Evolutionary conservation across 2,329 filamentous ascomycete genomes (phyloP), one percentile per base, ranked within the genome.

Genomic region (Xylaria sp.): DNA sequence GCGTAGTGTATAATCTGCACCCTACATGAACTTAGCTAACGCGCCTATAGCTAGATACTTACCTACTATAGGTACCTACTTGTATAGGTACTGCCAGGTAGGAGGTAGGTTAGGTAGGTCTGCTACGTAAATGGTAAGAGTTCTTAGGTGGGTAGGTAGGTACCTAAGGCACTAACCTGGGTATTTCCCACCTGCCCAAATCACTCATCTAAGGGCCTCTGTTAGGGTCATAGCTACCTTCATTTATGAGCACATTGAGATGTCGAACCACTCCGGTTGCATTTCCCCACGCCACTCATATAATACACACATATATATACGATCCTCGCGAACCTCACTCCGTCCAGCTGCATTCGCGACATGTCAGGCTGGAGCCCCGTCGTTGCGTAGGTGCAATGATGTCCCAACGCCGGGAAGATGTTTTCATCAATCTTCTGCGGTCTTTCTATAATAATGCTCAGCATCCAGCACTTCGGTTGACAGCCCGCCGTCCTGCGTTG

Each of bases 351-450:
- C 27, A 53, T n/a, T 53, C 60, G 47, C 53, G 67, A 69, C 27
- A 76, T 75, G 74, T 57, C 47, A 72, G 21, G 55, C 57, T 69
- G 47, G 64, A 61, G 44, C 37, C 51, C 37, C 47, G 58, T 54
- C 64, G 69, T 72, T 69, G 47, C 69, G 71, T 61, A 29, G 60
- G 59, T 71, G 69, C 63, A 70, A 79, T 79, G 77, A 68, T 69
- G 72, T 69, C 69, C 59, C 72, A 71, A 75, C 72, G 48, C 68
- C 69, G 71, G 63, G 75, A 78, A 69, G 73, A 76, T 67, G 71
- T 70, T 35, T 72, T 78, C n/a, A 73, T 75, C 69, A 69, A 35
- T 70, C 70, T 75, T 70, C 61, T 76, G 54, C 72, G 73, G 64
- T 73, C 75, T 50, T 65, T 71, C 21, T 77, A 77, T 53, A 59